Percentiles rank a stretch among this genome's conserved stretches.
These are phyloP conservation scores for Globisporangium solare DNA, from an alignment of 352 stramenopile species.

Conservation along the genomic window DNA sequence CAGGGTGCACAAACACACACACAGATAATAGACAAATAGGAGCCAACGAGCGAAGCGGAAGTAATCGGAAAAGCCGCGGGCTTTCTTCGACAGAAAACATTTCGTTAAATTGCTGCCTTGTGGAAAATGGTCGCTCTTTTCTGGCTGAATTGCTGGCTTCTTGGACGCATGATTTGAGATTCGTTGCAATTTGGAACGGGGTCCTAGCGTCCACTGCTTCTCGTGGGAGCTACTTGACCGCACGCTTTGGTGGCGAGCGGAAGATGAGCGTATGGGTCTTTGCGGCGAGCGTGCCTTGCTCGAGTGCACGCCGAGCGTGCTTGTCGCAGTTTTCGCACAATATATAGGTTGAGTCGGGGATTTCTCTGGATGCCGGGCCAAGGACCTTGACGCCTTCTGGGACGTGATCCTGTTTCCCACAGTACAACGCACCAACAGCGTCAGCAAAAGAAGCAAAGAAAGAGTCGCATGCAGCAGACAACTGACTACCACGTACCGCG, in stretches of 20 bases:
- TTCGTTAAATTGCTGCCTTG: too few species aligned
- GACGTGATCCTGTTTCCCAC: constrained; percentile 36
- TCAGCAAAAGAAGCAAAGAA: too few species aligned
- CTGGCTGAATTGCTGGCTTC: too few species aligned
- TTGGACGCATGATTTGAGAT: too few species aligned
- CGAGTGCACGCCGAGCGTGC: constrained; percentile 26
- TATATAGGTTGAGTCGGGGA: constrained; percentile 51
- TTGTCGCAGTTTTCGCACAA: constrained; percentile 49
- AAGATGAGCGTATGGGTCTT: constrained; percentile 34
- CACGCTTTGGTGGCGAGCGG: not conserved
- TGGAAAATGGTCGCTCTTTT: too few species aligned
- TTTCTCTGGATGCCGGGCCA: constrained; percentile 43
- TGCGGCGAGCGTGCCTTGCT: constrained; percentile 38
- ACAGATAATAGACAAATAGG: not conserved
- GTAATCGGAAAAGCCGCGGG: not conserved
- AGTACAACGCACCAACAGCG: not conserved
- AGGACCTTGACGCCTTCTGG: constrained; percentile 33
- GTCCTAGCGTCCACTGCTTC: not conserved
- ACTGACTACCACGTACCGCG: constrained; percentile 20
- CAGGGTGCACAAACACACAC: not conserved
- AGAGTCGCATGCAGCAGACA: not conserved
- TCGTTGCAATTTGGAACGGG: too few species aligned
- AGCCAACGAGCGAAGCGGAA: too few species aligned
- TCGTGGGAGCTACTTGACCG: constrained; percentile 1
- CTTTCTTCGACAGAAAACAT: too few species aligned